These are phyloP conservation scores for Dictyostelium intermedium DNA, from an alignment of 78 protist genomes.

Conservation along the genomic window DNA sequence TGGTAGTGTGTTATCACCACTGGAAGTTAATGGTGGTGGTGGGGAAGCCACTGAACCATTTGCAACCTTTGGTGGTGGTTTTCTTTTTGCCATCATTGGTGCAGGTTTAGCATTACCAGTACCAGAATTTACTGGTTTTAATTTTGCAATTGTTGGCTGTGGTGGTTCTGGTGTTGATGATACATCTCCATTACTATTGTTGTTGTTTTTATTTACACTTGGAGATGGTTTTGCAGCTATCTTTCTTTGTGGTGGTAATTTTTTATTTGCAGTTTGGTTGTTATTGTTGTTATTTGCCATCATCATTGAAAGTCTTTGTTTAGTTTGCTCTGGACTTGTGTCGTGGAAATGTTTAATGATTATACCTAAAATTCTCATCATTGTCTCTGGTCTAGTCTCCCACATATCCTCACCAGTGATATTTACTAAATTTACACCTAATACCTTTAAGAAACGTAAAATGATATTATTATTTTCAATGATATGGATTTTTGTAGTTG, in stretches of 20 bases:
- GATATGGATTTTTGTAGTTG: constrained; percentile 39
- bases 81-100: constrained; percentile 16
- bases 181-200: not conserved
- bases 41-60: not conserved
- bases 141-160: not conserved
- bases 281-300: not conserved
- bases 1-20: not conserved
- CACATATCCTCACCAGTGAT: constrained; percentile 68
- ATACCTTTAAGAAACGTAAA: constrained; percentile 47
- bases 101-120: not conserved
- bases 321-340: constrained; percentile 15
- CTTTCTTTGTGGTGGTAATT: constrained; percentile 11
- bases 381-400: constrained; percentile 71
- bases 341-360: constrained; percentile 66
- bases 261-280: not conserved
- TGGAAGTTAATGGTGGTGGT: not conserved
- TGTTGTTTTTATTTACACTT: not conserved
- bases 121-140: not conserved
- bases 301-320: constrained; percentile 50
- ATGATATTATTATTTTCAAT: constrained; percentile 67
- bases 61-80: constrained; percentile 56
- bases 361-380: constrained; percentile 69
- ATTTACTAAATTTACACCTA: constrained; percentile 67
- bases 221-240: not conserved
- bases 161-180: not conserved